A percentile compares a stretch with the other conserved stretches of the same genome.
Conservation (phyloP, 768 basidiomycete species). For the Dentipellis fragilis region DNA sequence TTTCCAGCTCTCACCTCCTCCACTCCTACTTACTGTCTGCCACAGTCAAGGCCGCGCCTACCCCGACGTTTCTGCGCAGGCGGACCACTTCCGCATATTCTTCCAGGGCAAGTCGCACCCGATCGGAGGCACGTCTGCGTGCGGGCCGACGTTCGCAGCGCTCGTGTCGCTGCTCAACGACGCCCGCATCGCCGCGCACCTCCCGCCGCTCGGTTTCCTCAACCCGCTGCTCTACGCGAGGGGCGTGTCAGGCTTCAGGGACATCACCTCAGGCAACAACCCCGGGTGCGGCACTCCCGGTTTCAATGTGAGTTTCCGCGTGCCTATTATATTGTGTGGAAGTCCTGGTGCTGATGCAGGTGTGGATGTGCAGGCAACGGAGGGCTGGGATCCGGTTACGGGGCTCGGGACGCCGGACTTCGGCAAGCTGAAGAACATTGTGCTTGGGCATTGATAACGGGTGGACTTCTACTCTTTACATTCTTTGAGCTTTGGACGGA, state of each 20-base stretch:
- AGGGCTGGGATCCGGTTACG: conserved; percentile 7
- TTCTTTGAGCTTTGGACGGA: too few species aligned
- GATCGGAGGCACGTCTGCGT: conserved; percentile 41
- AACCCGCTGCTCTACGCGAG: conserved; percentile 46
- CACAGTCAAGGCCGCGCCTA: conserved; percentile 20
- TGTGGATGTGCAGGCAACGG: neutral
- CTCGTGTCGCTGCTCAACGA: conserved; percentile 36
- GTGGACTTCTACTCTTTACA: too few species aligned
- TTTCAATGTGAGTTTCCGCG: neutral
- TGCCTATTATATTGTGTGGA: neutral
- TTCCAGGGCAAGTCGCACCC: neutral
- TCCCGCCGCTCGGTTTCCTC: conserved; percentile 46
- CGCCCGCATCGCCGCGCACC: conserved; percentile 32
- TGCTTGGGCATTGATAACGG: neutral
- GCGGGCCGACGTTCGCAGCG: conserved; percentile 46
- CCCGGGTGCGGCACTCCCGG: conserved; percentile 11
- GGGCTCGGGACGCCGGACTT: neutral
- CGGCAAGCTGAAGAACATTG: neutral
- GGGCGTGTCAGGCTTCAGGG: neutral
- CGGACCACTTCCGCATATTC: neutral
- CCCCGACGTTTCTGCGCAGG: conserved; percentile 2
- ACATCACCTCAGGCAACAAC: neutral
- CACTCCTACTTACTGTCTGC: neutral
- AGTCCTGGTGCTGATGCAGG: neutral
- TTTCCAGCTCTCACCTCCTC: neutral